A percentile compares a stretch with the other conserved stretches of the same genome.
Evolutionary conservation across 257 asterid species (phyloP).

Genomic region (Ajuga chamaepitys): DNA sequence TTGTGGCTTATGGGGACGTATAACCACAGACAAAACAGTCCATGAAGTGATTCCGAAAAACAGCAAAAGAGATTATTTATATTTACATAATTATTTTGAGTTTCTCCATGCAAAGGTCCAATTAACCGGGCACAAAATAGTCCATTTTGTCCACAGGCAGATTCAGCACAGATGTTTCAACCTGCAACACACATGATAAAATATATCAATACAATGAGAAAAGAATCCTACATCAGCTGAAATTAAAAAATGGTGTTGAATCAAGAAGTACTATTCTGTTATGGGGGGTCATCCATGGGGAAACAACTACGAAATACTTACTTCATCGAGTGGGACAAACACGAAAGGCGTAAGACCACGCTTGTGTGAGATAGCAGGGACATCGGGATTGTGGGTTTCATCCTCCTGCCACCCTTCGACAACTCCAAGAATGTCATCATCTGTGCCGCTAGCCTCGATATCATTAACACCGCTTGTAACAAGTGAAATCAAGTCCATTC

Average conservation of each 20-base stretch:
- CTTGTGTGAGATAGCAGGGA: slow-evolving; percentile 82
- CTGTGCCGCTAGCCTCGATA: slow-evolving; percentile 51
- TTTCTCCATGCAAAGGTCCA: neutral
- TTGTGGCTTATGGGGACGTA: neutral
- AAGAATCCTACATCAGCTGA: too few relatives aligned
- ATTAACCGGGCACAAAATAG: slow-evolving; percentile 75
- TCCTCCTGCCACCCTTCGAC: slow-evolving; percentile 92
- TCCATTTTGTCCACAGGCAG: slow-evolving; percentile 91
- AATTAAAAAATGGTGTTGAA: neutral
- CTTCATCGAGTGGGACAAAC: slow-evolving; percentile 92
- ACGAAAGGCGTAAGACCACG: slow-evolving; percentile 87
- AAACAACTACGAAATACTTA: slow-evolving; percentile 16
- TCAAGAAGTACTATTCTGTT: neutral
- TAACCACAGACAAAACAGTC: neutral
- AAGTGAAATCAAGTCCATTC: slow-evolving; percentile 78
- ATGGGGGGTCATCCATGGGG: neutral
- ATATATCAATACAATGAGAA: too few relatives aligned
- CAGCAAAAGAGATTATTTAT: neutral
- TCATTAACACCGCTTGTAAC: slow-evolving; percentile 81
- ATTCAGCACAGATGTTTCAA: slow-evolving; percentile 73
- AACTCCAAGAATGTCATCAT: slow-evolving; percentile 75
- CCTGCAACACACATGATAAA: slow-evolving; percentile 39
- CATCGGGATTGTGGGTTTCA: slow-evolving; percentile 89
- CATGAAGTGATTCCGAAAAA: neutral
- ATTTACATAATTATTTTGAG: slow-evolving; percentile 14